A percentile compares a stretch with the other conserved stretches of the same genome.
These are phyloP conservation scores for Pinus tabuliformis DNA, from an alignment of 75 land plant species.

Conservation along the genomic window DNA sequence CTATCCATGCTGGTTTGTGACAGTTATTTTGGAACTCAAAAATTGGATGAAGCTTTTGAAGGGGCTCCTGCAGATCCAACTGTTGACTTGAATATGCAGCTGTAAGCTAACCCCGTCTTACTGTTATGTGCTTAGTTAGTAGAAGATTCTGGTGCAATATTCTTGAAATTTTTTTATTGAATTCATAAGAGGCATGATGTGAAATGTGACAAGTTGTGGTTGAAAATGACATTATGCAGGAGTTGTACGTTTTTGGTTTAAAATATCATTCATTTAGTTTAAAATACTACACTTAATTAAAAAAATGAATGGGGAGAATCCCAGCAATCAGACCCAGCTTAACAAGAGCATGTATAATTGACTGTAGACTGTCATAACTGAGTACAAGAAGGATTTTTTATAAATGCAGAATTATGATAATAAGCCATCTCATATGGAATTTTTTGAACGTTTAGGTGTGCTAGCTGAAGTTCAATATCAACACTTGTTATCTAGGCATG, in stretches of 20 bases:
- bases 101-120: conserved; percentile 42
- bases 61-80: conserved; percentile 98
- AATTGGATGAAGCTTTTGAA: conserved; percentile 68
- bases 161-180: no score
- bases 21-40: conserved; percentile 67
- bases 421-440: no score
- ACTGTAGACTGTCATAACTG: no score
- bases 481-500: no score
- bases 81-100: conserved; percentile 83
- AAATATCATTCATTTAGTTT: neutral
- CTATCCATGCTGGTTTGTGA: conserved; percentile 5
- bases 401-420: no score
- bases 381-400: no score
- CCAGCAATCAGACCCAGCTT: neutral
- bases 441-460: no score
- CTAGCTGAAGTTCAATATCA: no score
- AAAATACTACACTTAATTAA: neutral
- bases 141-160: neutral
- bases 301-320: neutral
- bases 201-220: no score
- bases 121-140: neutral
- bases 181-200: no score
- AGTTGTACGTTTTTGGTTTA: neutral
- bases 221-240: neutral
- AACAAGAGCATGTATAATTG: neutral